Conservation (phyloP, 2,329 filamentous ascomycete species). For the Fusarium circinatum region DNA sequence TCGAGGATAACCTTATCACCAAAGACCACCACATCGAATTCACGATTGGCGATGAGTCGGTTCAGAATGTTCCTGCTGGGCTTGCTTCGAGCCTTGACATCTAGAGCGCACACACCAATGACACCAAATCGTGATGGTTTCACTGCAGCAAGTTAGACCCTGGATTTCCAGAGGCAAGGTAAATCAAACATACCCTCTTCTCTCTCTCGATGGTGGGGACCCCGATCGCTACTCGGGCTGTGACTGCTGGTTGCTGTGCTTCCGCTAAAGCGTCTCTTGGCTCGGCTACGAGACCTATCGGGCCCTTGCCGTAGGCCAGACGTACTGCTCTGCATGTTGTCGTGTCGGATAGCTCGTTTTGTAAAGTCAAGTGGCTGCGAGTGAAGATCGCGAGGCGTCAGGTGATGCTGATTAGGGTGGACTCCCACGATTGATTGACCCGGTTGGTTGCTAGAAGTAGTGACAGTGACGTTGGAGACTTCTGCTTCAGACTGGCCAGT, state of each 20-base stretch:
- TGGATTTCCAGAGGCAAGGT: background rate
- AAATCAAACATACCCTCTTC: conserved; percentile 59
- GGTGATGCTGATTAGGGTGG: conserved; percentile 52
- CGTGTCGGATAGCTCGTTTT: conserved; percentile 54
- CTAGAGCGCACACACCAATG: conserved; percentile 94
- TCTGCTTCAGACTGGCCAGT: conserved; percentile 61
- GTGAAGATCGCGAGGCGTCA: conserved; percentile 57
- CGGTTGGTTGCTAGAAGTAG: conserved; percentile 57
- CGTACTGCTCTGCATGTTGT: conserved; percentile 48
- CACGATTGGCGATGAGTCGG: conserved; percentile 85
- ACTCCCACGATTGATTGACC: conserved; percentile 53
- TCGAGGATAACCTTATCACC: conserved; percentile 99
- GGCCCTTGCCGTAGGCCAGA: conserved; percentile 56
- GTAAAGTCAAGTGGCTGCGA: conserved; percentile 57
- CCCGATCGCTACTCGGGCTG: conserved; percentile 79
- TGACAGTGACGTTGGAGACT: conserved; percentile 63
- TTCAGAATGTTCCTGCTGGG: conserved; percentile 97
- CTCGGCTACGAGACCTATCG: conserved; percentile 72
- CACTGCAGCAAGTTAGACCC: conserved; percentile 49
- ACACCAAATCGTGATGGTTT: conserved; percentile 71
- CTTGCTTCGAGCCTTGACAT: conserved; percentile 96
- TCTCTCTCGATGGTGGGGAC: conserved; percentile 64
- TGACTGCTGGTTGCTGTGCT: conserved; percentile 85
- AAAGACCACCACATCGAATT: conserved; percentile 98
- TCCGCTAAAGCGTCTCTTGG: conserved; percentile 80